Percentiles rank a stretch among this genome's conserved stretches.
These are phyloP conservation scores for Theobroma cacao DNA, from an alignment of 345 rosid species.

Conservation along the genomic window DNA sequence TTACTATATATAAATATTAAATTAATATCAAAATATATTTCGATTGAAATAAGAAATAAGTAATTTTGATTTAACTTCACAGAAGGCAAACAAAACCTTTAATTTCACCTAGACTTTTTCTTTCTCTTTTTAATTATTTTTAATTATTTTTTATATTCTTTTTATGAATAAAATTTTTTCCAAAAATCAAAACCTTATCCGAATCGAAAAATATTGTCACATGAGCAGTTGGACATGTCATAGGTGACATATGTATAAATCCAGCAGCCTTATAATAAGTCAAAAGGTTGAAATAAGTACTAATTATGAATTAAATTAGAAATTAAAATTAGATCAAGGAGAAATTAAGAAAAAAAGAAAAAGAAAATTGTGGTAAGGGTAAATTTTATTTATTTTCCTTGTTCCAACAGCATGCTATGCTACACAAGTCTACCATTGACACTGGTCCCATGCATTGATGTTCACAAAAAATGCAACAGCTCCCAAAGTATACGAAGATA, in stretches of 20 bases:
- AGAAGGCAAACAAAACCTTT: too few relatives aligned
- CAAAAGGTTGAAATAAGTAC: background rate
- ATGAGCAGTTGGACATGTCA: background rate
- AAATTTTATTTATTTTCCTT: background rate
- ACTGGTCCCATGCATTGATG: background rate
- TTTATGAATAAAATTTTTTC: too few relatives aligned
- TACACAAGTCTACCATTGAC: conserved; percentile 15
- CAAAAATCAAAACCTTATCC: too few relatives aligned
- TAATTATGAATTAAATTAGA: background rate
- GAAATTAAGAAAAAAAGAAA: background rate
- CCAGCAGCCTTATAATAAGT: conserved; percentile 5
- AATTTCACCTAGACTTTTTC: too few relatives aligned
- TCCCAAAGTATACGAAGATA: background rate
- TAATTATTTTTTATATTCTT: too few relatives aligned
- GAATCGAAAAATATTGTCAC: background rate
- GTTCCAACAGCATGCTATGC: background rate
- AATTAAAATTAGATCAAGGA: background rate
- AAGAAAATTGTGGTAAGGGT: background rate
- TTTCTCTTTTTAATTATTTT: too few relatives aligned
- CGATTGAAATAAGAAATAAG: too few relatives aligned
- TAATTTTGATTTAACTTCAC: too few relatives aligned
- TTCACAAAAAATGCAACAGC: background rate
- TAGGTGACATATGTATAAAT: background rate
- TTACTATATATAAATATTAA: too few relatives aligned
- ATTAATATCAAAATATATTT: too few relatives aligned